Conservation (phyloP, 768 basidiomycete genomes). For the Auricularia sp. region DNA sequence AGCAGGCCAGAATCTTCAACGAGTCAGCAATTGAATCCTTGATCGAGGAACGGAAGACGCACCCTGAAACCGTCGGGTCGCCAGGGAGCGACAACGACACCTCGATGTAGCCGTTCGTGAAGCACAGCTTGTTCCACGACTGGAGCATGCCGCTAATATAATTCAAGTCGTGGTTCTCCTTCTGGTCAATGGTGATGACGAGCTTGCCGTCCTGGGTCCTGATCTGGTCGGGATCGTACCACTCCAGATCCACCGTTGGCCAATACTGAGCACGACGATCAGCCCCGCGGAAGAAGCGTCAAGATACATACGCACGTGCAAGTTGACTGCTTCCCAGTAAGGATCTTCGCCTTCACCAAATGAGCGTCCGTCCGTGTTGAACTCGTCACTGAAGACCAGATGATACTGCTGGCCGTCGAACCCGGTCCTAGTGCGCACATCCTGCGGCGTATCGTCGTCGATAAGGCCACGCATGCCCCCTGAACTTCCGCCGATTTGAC, state of each 20-base stretch:
- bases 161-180: slow-evolving; percentile 66
- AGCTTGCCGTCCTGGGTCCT: slow-evolving; percentile 72
- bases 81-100: slow-evolving; percentile 71
- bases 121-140: slow-evolving; percentile 93
- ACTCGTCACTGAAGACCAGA: slow-evolving; percentile 86
- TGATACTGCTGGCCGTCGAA: slow-evolving; percentile 68
- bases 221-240: slow-evolving; percentile 68
- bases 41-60: slow-evolving; percentile 68
- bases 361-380: slow-evolving; percentile 60
- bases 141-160: slow-evolving; percentile 64
- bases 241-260: slow-evolving; percentile 70
- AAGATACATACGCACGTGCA: slow-evolving; percentile 32
- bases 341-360: slow-evolving; percentile 76
- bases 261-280: slow-evolving; percentile 36
- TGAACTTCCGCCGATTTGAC: slow-evolving; percentile 70
- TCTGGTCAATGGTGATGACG: slow-evolving; percentile 69
- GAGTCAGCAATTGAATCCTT: slow-evolving; percentile 4
- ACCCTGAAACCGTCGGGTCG: slow-evolving; percentile 45
- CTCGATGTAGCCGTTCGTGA: slow-evolving; percentile 87
- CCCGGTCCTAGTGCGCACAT: slow-evolving; percentile 47
- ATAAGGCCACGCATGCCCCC: slow-evolving; percentile 58
- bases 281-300: too few relatives aligned
- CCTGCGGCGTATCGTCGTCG: slow-evolving; percentile 64
- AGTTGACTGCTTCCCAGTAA: slow-evolving; percentile 78
- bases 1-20: slow-evolving; percentile 18